Evolutionary conservation across 148 eudicot genomes (phyloP).

Genomic region (Gaultheria prostrata): DNA sequence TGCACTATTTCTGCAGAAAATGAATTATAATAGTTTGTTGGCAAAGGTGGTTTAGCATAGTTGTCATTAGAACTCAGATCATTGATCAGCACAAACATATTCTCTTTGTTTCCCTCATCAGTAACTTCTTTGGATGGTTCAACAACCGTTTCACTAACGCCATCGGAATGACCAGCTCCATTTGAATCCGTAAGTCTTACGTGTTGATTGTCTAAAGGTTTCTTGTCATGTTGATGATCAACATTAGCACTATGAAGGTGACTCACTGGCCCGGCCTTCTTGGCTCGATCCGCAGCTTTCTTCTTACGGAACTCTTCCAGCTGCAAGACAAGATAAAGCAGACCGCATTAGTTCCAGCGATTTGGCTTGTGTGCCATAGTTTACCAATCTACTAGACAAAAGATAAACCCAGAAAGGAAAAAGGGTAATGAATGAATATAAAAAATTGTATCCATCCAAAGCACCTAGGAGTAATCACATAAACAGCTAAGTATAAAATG

Average conservation of each 20-base stretch:
- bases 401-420: not conserved
- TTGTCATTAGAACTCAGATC: conserved; percentile 24
- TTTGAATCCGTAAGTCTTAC: conserved; percentile 27
- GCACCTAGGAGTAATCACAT: not conserved
- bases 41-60: conserved; percentile 21
- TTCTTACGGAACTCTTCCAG: conserved; percentile 91
- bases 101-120: conserved; percentile 23
- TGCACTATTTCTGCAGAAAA: conserved; percentile 30
- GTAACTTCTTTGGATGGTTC: conserved; percentile 23
- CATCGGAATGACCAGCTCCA: conserved; percentile 39
- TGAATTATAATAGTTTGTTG: conserved; percentile 23
- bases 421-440: not conserved
- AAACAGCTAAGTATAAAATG: not conserved
- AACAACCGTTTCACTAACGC: conserved; percentile 21
- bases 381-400: not conserved
- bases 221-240: conserved; percentile 32
- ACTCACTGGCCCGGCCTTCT: conserved; percentile 45
- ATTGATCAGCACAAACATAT: conserved; percentile 19
- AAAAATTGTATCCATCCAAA: not conserved
- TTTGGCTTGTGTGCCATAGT: not conserved
- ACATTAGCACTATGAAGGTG: conserved; percentile 33
- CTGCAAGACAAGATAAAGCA: conserved; percentile 36
- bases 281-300: conserved; percentile 68
- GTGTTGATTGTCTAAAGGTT: conserved; percentile 40
- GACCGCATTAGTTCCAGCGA: not conserved